Evolutionary conservation across 2,329 filamentous ascomycete species (phyloP), one percentile per base, ranked within the genome.

Genomic region (Stemphylium lycopersici): DNA sequence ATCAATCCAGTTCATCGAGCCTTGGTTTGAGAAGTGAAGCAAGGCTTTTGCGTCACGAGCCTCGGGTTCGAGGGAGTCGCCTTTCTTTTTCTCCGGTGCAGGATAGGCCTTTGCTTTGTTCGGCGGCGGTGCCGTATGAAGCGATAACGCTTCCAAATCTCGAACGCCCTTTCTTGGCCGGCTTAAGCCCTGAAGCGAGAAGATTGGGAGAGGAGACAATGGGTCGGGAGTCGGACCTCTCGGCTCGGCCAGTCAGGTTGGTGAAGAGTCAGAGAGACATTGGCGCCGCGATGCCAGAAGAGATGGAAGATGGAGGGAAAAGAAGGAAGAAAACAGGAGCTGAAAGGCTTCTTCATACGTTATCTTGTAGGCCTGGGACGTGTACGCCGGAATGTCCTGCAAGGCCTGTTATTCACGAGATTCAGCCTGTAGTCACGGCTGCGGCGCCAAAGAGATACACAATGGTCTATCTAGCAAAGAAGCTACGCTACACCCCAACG

Each of bases 361-460:
- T 54, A 7, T 7, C 33, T 7, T 54, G 51, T 22, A 33, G 51
- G 13, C 33, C 51, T 15, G 46, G 34, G 24, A 11, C 39, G 5
- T 34, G 31, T 13, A 44, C 45, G 4, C 51, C 49, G 3, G 22
- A 31, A 2, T 22, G 12, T 22, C 29, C 37, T 16, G 43, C 43
- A 1, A 40, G 29, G 8, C 22, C 51, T 10, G 34, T 18, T 2
- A 29, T 24, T 6, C 15, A n/a, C 13, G n/a, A 22, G 4, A 15
- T 12, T 3, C 42, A 36, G 6, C 4, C 46, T 11, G 18, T 24
- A 2, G 39, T 12, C 13, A 20, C 39, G 6, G 6, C 39, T 15
- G n/a, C 15, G 6, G 26, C 31, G 10, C 46, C 51, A 3, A 49
- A 18, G 16, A 54, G 44, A 29, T 50, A 44, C 10, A 26, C 22